Evolutionary conservation across 768 basidiomycete species (phyloP).

Genomic region (Suillus sp.): DNA sequence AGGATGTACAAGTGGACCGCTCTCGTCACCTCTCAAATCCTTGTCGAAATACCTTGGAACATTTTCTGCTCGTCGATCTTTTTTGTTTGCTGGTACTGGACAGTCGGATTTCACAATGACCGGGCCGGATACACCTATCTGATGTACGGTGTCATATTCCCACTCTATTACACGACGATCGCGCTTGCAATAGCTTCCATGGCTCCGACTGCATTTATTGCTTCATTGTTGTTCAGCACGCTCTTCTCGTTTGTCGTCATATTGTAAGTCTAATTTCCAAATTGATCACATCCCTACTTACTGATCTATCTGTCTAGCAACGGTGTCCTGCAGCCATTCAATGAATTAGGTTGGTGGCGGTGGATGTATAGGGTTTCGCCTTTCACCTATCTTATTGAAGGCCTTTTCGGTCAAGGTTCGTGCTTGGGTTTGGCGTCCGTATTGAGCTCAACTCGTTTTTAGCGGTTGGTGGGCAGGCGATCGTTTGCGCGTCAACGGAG

Average conservation of each 20-base stretch:
- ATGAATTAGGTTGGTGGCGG: conserved; percentile 64
- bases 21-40: conserved; percentile 53
- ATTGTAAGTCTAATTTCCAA: conserved; percentile 42
- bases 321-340: conserved; percentile 68
- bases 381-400: conserved; percentile 59
- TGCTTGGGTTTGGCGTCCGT: not conserved
- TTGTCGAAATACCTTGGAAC: conserved; percentile 65
- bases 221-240: conserved; percentile 58
- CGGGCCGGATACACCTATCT: conserved; percentile 63
- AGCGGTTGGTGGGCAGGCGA: conserved; percentile 52
- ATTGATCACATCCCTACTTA: not conserved
- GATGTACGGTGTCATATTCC: conserved; percentile 55
- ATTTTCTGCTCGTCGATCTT: conserved; percentile 57
- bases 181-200: conserved; percentile 63
- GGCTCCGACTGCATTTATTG: conserved; percentile 60
- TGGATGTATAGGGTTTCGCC: conserved; percentile 69
- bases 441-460: conserved; percentile 4
- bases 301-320: conserved; percentile 38
- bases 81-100: conserved; percentile 73
- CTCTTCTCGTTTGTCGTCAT: conserved; percentile 64
- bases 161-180: conserved; percentile 63
- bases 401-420: conserved; percentile 48
- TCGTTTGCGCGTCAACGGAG: conserved; percentile 64
- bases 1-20: conserved; percentile 69
- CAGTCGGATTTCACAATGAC: conserved; percentile 56